phyloP scores from a whole-genome alignment of 176 grass and related monocot genomes.

The Rhynchospora breviuscula region DNA sequence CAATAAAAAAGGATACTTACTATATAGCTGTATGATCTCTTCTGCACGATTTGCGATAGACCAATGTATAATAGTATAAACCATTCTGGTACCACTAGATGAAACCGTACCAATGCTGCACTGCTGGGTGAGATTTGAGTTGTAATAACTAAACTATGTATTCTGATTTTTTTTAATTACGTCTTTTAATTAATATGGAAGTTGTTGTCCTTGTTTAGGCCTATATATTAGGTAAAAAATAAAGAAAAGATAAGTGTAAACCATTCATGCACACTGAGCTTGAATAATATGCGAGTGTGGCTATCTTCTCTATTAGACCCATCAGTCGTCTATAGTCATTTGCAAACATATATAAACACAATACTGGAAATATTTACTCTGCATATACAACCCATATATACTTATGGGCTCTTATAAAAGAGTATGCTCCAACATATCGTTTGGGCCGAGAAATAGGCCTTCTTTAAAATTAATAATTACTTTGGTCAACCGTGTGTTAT shows the following conservation, averaged over 20 bases:
- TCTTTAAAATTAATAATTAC: neutral
- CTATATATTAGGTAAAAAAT: too few relatives aligned
- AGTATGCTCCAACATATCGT: neutral
- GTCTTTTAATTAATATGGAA: too few relatives aligned
- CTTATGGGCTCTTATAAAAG: neutral
- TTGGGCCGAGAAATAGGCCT: neutral
- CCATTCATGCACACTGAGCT: neutral
- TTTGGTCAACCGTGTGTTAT: neutral
- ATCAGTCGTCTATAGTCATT: neutral
- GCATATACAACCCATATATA: neutral
- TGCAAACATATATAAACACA: neutral
- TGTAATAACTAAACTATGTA: too few relatives aligned
- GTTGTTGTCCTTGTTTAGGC: too few relatives aligned
- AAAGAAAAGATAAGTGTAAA: neutral
- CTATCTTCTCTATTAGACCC: neutral
- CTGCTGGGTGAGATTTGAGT: too few relatives aligned
- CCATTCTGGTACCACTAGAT: too few relatives aligned
- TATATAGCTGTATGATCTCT: neutral
- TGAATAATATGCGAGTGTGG: neutral
- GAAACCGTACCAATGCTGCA: too few relatives aligned
- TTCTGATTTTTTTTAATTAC: too few relatives aligned
- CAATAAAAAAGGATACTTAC: neutral
- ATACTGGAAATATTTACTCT: neutral
- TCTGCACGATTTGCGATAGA: neutral
- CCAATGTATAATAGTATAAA: too few relatives aligned